Base-by-base conservation (phyloP, 768 basidiomycete species). In the Wakefieldia striispora region DNA sequence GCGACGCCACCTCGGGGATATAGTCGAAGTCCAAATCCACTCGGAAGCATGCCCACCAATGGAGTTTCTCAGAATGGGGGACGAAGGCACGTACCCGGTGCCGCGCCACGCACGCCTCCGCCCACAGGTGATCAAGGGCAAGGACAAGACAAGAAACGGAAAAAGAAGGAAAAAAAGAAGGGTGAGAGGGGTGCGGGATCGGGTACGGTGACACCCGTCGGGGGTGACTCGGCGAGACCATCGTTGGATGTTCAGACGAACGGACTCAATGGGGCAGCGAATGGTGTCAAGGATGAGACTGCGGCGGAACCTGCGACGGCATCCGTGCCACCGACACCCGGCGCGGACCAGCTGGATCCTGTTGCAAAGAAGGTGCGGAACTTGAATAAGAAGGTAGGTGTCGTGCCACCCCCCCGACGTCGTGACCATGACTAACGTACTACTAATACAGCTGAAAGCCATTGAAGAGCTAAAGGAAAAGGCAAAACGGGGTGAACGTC, bases 401-500 rank as follows among this genome's bases (percentile, higher is more conserved):
- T 26, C 17, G 37, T 42, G 50, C 20, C 19, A 34, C 34, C 37
- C 20, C 20, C 19, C n/a, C n/a, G n/a, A n/a, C n/a, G n/a, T n/a
- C n/a, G n/a, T 7, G 3, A 8, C 17, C 49, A 14, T 59, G 43
- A 50, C 27, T 50, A n/a, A 54, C 14, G 1, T 14, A 13, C 12
- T 13, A 6, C 23, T 29, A 19, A 6, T 48, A 33, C 57, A 97
- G 94, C 77, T 99, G 57, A 97, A 97, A 68, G 95, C 95, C n/a
- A 98, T 99, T 57, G 93, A 97, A 19, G 95, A 98, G 62, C 82
- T 99, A 43, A 98, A 97, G 74, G 91, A 90, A 57, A 93, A 94
- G 73, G 80, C 82, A 23, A 86, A 81, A 62, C 81, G 88, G 31
- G 95, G 97, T 1, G 95, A 98, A 67, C 81, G 86, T 47, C 77